Conservation (phyloP, 208 protist species). For the Porcisia deanei region DNA sequence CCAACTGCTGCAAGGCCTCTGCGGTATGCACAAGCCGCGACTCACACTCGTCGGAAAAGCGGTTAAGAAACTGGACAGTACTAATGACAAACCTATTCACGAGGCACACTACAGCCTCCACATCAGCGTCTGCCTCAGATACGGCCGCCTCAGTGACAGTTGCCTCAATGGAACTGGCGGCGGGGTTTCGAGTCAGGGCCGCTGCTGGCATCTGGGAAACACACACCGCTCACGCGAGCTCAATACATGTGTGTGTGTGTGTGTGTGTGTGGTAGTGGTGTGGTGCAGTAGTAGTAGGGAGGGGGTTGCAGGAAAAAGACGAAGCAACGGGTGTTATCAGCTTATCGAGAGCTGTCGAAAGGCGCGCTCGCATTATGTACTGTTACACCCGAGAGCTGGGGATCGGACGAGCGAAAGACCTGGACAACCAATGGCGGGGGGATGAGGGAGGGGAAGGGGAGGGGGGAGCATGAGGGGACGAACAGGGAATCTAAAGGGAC, state of each 20-base stretch:
- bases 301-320: neutral
- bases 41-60: conserved; percentile 79
- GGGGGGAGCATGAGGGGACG: too few species aligned
- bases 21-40: conserved; percentile 49
- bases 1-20: conserved; percentile 55
- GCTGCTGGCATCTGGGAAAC: neutral
- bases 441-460: too few species aligned
- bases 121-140: conserved; percentile 32
- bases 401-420: too few species aligned
- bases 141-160: neutral
- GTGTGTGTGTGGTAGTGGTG: neutral
- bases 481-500: too few species aligned
- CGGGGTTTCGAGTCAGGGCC: neutral
- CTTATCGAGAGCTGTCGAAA: too few species aligned
- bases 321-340: neutral
- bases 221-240: neutral
- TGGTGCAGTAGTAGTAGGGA: neutral
- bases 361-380: too few species aligned
- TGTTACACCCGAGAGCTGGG: too few species aligned
- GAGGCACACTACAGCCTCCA: conserved; percentile 53
- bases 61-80: conserved; percentile 83
- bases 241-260: neutral
- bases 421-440: too few species aligned
- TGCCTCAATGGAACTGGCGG: neutral
- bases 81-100: conserved; percentile 80